A percentile compares a stretch with the other conserved stretches of the same genome.
Conservation (phyloP, 805 yeast species). For the Candida ortonii region DNA sequence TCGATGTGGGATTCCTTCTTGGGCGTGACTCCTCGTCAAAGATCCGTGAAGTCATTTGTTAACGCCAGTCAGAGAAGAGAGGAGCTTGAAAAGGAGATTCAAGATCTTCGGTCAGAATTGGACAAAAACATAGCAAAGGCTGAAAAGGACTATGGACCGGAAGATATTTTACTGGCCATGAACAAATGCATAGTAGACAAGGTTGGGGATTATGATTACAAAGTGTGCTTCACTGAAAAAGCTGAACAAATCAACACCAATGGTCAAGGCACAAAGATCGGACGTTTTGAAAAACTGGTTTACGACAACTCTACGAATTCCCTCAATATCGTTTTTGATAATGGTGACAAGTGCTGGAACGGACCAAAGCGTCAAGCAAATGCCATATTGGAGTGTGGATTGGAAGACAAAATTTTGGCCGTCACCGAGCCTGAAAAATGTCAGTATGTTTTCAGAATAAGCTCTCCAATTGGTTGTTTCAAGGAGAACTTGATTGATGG, state of each 20-base stretch:
- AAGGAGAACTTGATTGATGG: conserved; percentile 14
- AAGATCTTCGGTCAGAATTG: conserved; percentile 18
- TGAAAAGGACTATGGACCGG: conserved; percentile 49
- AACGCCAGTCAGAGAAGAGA: conserved; percentile 10
- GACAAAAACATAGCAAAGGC: conserved; percentile 11
- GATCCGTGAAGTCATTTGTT: conserved; percentile 4
- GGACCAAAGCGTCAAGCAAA: conserved; percentile 80
- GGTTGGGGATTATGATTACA: conserved; percentile 72
- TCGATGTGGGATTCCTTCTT: conserved; percentile 21
- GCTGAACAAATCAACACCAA: conserved; percentile 52
- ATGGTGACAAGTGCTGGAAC: conserved; percentile 89
- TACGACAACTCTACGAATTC: conserved; percentile 12
- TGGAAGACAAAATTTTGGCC: conserved; percentile 47
- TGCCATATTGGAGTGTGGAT: conserved; percentile 67
- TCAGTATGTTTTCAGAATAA: conserved; percentile 57
- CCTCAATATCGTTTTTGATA: conserved; percentile 36
- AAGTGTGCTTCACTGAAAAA: conserved; percentile 54
- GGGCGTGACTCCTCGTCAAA: conserved; percentile 15
- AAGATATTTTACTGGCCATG: conserved; percentile 62
- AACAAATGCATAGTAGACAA: conserved; percentile 41
- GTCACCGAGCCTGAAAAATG: conserved; percentile 91
- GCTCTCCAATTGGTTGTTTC: conserved; percentile 46
- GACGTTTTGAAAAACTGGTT: conserved; percentile 33
- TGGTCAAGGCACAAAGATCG: conserved; percentile 50
- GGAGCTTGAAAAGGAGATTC: conserved; percentile 22